Evolutionary conservation across 2,329 filamentous ascomycete genomes (phyloP).

Genomic region (Colletotrichum kahawae): DNA sequence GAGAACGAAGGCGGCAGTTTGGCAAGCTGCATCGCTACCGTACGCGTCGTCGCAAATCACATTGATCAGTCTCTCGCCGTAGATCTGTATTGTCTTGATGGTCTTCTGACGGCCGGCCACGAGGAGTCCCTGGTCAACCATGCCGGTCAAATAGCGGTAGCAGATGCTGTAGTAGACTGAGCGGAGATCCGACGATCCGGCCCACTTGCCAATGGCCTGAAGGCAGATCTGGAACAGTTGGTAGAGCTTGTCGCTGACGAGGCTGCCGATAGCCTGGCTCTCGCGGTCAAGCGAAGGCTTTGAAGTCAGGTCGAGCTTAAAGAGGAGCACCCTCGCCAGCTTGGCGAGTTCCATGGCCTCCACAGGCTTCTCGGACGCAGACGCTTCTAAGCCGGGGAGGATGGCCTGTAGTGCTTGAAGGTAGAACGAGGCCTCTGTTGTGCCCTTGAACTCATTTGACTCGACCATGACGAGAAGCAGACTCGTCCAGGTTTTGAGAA

Average conservation of each 20-base stretch:
- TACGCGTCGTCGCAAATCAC: conserved; percentile 93
- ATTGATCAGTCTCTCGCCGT: conserved; percentile 81
- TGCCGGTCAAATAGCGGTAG: conserved; percentile 81
- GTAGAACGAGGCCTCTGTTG: conserved; percentile 76
- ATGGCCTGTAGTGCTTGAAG: conserved; percentile 87
- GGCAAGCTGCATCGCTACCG: conserved; percentile 79
- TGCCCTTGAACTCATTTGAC: conserved; percentile 78
- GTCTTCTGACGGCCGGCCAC: conserved; percentile 61
- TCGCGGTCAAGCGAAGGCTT: conserved; percentile 44
- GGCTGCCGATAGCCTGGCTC: conserved; percentile 62
- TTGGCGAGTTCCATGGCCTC: conserved; percentile 79
- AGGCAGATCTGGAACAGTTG: conserved; percentile 90
- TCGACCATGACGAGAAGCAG: conserved; percentile 84
- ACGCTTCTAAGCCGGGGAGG: conserved; percentile 83
- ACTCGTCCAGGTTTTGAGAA: conserved; percentile 84
- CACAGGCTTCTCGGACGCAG: conserved; percentile 69
- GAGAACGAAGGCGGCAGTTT: conserved; percentile 86
- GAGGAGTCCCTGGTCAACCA: conserved; percentile 59
- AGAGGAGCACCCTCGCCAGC: conserved; percentile 75
- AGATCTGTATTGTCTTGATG: conserved; percentile 71
- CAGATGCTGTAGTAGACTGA: conserved; percentile 91
- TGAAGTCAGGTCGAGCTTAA: conserved; percentile 67
- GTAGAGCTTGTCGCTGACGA: conserved; percentile 87
- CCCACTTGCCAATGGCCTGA: conserved; percentile 76
- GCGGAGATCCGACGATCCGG: conserved; percentile 73